A percentile compares a stretch with the other conserved stretches of the same genome.
phyloP scores from a whole-genome alignment of 345 rosid species.

The Litchi chinensis region DNA sequence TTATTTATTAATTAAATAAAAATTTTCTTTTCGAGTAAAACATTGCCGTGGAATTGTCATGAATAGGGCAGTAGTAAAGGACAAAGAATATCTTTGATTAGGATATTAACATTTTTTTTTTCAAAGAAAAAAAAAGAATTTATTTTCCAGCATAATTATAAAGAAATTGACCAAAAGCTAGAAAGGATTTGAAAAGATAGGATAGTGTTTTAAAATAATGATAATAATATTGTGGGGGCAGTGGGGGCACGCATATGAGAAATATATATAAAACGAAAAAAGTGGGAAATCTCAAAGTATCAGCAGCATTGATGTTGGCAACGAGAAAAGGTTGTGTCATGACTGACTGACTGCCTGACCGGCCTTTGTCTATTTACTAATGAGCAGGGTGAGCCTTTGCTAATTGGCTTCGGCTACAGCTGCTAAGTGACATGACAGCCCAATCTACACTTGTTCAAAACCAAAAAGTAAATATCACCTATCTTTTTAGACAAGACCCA shows the following conservation, averaged over 20 bases:
- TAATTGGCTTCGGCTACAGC: not conserved
- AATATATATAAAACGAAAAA: constrained; percentile 10
- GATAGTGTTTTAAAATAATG: no score
- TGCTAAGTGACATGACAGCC: constrained; percentile 38
- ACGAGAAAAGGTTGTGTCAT: constrained; percentile 47
- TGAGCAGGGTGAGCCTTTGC: not conserved
- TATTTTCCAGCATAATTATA: no score
- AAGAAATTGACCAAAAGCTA: no score
- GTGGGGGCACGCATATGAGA: not conserved
- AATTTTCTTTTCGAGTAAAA: no score
- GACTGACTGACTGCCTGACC: constrained; percentile 2
- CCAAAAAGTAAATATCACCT: constrained; percentile 13
- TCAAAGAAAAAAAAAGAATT: no score
- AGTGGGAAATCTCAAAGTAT: constrained; percentile 29
- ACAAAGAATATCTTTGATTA: no score
- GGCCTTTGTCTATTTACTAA: constrained; percentile 5
- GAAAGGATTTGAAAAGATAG: no score
- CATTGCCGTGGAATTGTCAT: no score
- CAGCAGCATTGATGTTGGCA: constrained; percentile 28
- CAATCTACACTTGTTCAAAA: constrained; percentile 20
- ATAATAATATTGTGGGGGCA: no score
- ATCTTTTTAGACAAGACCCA: constrained; percentile 39
- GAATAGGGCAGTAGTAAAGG: no score
- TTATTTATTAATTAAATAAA: no score
- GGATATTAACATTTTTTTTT: no score